Conservation (phyloP, 1,284 basidiomycete genomes). For the Termitomyces sp. region DNA sequence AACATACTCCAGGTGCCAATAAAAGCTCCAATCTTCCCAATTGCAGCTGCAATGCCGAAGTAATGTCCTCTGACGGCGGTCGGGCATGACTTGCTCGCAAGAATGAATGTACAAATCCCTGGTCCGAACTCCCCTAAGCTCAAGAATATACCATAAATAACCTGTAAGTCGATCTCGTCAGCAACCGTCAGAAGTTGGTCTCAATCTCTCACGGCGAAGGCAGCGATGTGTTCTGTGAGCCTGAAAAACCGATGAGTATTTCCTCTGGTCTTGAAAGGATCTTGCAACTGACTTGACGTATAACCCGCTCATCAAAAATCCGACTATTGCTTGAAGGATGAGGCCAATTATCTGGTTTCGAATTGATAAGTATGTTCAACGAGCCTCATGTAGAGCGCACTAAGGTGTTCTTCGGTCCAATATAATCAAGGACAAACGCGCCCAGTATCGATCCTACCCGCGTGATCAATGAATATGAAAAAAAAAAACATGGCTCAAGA, state of each 20-base stretch:
- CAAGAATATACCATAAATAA: slow-evolving; percentile 89
- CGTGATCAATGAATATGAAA: background rate
- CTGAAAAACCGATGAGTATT: slow-evolving; percentile 20
- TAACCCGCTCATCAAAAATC: slow-evolving; percentile 82
- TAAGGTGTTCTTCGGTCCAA: slow-evolving; percentile 43
- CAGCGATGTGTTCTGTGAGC: slow-evolving; percentile 63
- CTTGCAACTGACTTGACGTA: slow-evolving; percentile 39
- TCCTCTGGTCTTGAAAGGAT: background rate
- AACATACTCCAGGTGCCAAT: slow-evolving; percentile 69
- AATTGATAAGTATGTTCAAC: background rate
- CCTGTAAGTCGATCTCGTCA: slow-evolving; percentile 24
- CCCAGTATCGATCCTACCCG: background rate
- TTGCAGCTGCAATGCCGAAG: slow-evolving; percentile 81
- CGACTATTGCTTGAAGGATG: slow-evolving; percentile 63
- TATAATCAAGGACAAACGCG: background rate
- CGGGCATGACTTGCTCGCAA: slow-evolving; percentile 79
- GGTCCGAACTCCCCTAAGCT: slow-evolving; percentile 82
- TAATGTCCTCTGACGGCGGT: slow-evolving; percentile 84
- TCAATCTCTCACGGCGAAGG: slow-evolving; percentile 55
- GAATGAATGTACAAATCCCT: slow-evolving; percentile 74
- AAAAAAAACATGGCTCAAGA: background rate
- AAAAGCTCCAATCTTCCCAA: slow-evolving; percentile 90
- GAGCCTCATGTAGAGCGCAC: slow-evolving; percentile 26
- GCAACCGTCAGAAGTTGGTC: background rate
- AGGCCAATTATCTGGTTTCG: slow-evolving; percentile 58